Base-by-base conservation (phyloP, 2,329 filamentous ascomycete genomes). In the Epichloe hybrida region DNA sequence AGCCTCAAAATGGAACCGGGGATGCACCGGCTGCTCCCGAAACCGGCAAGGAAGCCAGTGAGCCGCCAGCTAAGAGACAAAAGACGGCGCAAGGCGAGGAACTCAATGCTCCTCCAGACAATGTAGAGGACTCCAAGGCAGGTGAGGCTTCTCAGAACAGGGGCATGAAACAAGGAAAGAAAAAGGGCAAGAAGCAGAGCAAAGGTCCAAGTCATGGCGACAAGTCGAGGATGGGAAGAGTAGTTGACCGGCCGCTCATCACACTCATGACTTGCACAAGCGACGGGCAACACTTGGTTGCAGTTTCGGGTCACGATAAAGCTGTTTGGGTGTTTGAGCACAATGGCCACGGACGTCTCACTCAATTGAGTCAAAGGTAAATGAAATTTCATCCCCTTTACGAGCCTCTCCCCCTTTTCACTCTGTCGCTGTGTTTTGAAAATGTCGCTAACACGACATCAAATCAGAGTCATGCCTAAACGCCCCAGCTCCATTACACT, bases 281-380 rank as follows among this genome's bases (percentile, higher is more conserved):
- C 13, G 74, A 86, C 56, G 79, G 82, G 13, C 73, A 77, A 41
- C 73, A 95, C 67, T 65, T 94, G 20, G 71, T 95, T 41, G 86
- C 81, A 21, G 79, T 94, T 34, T 95, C 89, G 8, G 83, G 80
- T n/a, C 88, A 95, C 61, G 93, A 97, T 72, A 98, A 98, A 71
- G 81, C 79, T 47, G 75, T 98, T 40, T 86, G 87, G 65, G 87
- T 96, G 0, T 87, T 97, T 62, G 73, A 80, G 57, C 73, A 90
- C 53, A 74, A 80, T 34, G 69, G 74, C 2, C 67, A 76, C 49
- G 85, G 83, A 1, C 68, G 67, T 3, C 67, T 96, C 31, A 71
- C 72, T 34, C 75, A 88, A 61, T 63, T 88, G 52, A 94, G 84
- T 65, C 76, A 82, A 65, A 80, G 90, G 86, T 87, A 72, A 44